These are phyloP conservation scores for Blastocystis sp. DNA, from an alignment of 352 stramenopile genomes.

Conservation along the genomic window DNA sequence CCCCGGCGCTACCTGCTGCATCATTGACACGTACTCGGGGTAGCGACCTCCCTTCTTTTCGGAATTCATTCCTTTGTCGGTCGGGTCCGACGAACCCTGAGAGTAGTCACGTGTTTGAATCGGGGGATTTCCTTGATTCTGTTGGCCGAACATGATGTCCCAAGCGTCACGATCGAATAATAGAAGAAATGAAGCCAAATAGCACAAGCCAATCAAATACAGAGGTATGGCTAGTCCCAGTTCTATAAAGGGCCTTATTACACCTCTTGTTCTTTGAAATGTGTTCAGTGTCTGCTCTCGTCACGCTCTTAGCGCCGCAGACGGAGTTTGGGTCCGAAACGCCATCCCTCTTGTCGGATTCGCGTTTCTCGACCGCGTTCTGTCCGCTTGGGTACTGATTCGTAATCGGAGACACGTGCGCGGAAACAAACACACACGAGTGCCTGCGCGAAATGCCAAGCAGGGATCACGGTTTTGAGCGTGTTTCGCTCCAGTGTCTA, in stretches of 20 bases:
- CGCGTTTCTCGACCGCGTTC: too few species aligned
- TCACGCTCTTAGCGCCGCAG: too few species aligned
- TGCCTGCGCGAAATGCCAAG: too few species aligned
- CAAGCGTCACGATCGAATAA: neutral
- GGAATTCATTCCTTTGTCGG: neutral
- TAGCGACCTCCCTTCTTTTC: conserved; percentile 22
- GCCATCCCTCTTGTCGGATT: too few species aligned
- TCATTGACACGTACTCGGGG: neutral
- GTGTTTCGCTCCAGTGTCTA: too few species aligned
- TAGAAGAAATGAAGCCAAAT: conserved; percentile 65
- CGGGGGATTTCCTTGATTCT: conserved; percentile 47
- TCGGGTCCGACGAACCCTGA: neutral
- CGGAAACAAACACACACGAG: neutral
- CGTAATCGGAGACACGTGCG: conserved; percentile 12
- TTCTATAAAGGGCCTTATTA: conserved; percentile 49
- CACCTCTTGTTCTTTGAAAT: neutral
- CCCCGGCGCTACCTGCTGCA: neutral
- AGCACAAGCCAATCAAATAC: conserved; percentile 43
- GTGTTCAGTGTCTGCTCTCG: too few species aligned
- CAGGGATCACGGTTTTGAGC: too few species aligned
- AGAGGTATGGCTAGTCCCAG: neutral
- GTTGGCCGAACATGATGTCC: conserved; percentile 28
- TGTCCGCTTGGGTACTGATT: too few species aligned
- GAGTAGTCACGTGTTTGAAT: conserved; percentile 36
- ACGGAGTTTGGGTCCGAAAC: too few species aligned